Base-by-base conservation (phyloP, 352 stramenopile species). In the Globisporangium iwayamae region DNA sequence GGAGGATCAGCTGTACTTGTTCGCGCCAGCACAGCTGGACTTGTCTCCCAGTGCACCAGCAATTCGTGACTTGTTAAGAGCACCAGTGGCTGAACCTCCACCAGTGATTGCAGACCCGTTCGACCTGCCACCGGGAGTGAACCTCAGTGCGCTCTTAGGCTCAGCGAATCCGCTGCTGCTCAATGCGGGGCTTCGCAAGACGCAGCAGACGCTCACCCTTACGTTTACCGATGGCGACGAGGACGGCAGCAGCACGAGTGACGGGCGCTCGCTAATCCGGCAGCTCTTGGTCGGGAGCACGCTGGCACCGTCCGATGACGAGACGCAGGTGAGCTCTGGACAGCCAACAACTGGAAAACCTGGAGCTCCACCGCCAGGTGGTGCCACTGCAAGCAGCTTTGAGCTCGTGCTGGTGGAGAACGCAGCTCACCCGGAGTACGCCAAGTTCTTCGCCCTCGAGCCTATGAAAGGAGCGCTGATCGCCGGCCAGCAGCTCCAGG, bases 1-100 rank as follows among this genome's bases (percentile, higher is more conserved):
- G 81, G 85, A 93, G 60, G 84, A 88, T 41, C 85, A 96, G 45
- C 57, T 93, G 3, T 94, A 91, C 61, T 71, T 90, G 7, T 83
- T 81, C 39, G 74, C 71, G 18, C 62, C 62, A 41, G 41, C 43
- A 18, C 47, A 58, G n/a, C 53, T 67, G 52, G 53, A 67, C 20
- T 48, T 67, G 36, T 56, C 61, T 0, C 80, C 72, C 1, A 58
- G n/a, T 20, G 57, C 54, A 10, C n/a, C 4, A 51, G 60, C 30
- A 1, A 13, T 39, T 18, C 18, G 3, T 11, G 28, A 25, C 63
- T 14, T 20, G 30, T 18, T 11, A n/a, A n/a, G 18, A 43, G 57
- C 16, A 25, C 7, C 14, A 28, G 16, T 38, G 39, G 22, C 28
- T 36, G 32, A 8, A 18, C 32, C 56, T 2, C 63, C 60, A 8